Conservation (phyloP, 2,329 filamentous ascomycete genomes). For the Zopfia rhizophila region DNA sequence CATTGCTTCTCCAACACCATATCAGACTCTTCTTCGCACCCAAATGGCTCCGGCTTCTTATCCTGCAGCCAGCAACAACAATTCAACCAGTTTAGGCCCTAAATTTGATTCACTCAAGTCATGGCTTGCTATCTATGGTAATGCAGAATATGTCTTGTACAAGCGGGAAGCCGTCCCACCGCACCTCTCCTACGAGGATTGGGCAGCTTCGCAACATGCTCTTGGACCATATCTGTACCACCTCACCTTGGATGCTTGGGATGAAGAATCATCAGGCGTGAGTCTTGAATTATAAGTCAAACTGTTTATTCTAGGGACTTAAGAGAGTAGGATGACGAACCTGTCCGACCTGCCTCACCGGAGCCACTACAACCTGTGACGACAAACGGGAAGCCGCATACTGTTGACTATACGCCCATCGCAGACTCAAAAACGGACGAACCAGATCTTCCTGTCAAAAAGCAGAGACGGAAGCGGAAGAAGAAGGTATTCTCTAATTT, state of each 20-base stretch:
- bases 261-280: conserved; percentile 42
- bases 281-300: conserved; percentile 16
- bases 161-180: conserved; percentile 32
- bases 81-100: conserved; percentile 9
- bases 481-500: conserved; percentile 38
- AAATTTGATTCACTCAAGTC: conserved; percentile 22
- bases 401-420: conserved; percentile 24
- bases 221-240: conserved; percentile 44
- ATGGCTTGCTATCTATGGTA: conserved; percentile 36
- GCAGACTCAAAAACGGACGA: conserved; percentile 31
- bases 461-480: conserved; percentile 37
- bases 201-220: conserved; percentile 39
- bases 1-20: conserved; percentile 7
- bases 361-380: conserved; percentile 38
- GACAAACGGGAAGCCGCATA: conserved; percentile 35
- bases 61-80: conserved; percentile 18
- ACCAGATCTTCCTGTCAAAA: conserved; percentile 35
- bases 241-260: conserved; percentile 39
- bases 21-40: conserved; percentile 2
- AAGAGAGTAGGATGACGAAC: conserved; percentile 40
- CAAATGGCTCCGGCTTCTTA: conserved; percentile 36
- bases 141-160: conserved; percentile 39
- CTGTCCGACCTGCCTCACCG: conserved; percentile 31
- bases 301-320: conserved; percentile 3
- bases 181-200: conserved; percentile 42